Evolutionary conservation across 495 filamentous ascomycete species (phyloP).

Genomic region (Aspergillus avenaceus): DNA sequence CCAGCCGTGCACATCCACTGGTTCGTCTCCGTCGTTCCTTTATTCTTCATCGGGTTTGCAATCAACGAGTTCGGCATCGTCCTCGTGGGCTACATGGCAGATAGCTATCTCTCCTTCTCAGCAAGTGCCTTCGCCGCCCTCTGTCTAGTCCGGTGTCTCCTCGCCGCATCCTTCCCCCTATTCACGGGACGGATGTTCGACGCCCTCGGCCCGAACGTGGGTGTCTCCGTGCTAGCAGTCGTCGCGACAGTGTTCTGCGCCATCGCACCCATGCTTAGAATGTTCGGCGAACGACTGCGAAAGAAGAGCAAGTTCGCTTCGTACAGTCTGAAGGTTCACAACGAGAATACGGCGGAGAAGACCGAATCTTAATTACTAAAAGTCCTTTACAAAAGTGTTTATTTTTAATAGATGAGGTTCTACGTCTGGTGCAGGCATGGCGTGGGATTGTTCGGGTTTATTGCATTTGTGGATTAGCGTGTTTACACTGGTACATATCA

Average conservation of each 20-base stretch:
- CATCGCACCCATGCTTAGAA: slow-evolving; percentile 30
- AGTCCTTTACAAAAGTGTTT: no score
- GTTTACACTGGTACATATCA: no score
- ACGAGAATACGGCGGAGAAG: slow-evolving; percentile 12
- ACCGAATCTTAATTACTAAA: no score
- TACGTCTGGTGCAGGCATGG: no score
- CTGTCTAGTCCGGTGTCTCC: slow-evolving; percentile 29
- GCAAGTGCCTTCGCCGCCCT: slow-evolving; percentile 40
- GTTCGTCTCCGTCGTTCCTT: slow-evolving; percentile 29
- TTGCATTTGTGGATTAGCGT: no score
- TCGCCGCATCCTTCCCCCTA: slow-evolving; percentile 38
- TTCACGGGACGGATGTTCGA: slow-evolving; percentile 37
- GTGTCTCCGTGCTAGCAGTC: slow-evolving; percentile 31
- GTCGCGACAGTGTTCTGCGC: slow-evolving; percentile 37
- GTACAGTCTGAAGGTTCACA: slow-evolving; percentile 27
- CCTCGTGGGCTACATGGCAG: slow-evolving; percentile 42
- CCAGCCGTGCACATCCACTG: slow-evolving; percentile 27
- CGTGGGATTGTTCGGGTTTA: no score
- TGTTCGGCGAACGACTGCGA: slow-evolving; percentile 33
- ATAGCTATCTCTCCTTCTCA: slow-evolving; percentile 41
- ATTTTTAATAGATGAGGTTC: no score
- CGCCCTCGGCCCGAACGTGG: slow-evolving; percentile 34
- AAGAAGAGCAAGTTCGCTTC: slow-evolving; percentile 38
- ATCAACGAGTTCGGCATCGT: slow-evolving; percentile 41
- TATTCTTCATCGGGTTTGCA: slow-evolving; percentile 40